Percentiles rank a stretch among this genome's conserved stretches.
These are phyloP conservation scores for Talaromyces marneffei DNA, from an alignment of 2,329 filamentous ascomycete species.

Conservation along the genomic window DNA sequence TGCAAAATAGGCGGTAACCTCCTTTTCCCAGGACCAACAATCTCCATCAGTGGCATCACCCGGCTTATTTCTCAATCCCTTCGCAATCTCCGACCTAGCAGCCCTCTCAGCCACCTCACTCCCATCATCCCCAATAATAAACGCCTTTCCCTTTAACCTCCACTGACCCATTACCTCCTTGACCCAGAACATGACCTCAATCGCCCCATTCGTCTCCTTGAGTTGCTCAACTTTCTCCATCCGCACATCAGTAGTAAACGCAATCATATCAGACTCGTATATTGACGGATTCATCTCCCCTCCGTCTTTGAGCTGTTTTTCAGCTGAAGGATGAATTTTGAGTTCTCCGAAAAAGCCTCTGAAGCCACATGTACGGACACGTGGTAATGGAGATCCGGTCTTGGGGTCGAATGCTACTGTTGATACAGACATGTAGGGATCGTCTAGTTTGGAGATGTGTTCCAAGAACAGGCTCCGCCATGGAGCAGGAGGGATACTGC, in stretches of 20 bases:
- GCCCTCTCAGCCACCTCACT: conserved; percentile 45
- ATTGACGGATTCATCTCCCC: conserved; percentile 54
- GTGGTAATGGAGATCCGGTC: conserved; percentile 23
- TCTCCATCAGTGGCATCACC: conserved; percentile 37
- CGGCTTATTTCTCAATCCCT: conserved; percentile 42
- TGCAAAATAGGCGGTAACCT: conserved; percentile 83
- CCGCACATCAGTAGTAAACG: conserved; percentile 80
- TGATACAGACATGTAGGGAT: conserved; percentile 37
- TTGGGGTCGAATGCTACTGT: conserved; percentile 36
- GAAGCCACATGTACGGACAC: conserved; percentile 74
- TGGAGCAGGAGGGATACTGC: conserved; percentile 35
- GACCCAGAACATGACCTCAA: conserved; percentile 84
- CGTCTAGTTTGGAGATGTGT: conserved; percentile 41
- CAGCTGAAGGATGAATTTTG: conserved; percentile 63
- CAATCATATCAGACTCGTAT: conserved; percentile 71
- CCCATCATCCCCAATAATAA: conserved; percentile 66
- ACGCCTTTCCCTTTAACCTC: conserved; percentile 72
- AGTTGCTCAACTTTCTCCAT: conserved; percentile 80
- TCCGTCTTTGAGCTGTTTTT: conserved; percentile 54
- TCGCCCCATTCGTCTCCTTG: conserved; percentile 59
- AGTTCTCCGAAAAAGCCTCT: conserved; percentile 73
- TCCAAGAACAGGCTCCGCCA: conserved; percentile 48
- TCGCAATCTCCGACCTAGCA: conserved; percentile 55
- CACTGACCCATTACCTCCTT: conserved; percentile 69
- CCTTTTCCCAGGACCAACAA: conserved; percentile 77